Conservation (phyloP, 768 basidiomycete species). For the Goffeauzyma gilvescens region DNA sequence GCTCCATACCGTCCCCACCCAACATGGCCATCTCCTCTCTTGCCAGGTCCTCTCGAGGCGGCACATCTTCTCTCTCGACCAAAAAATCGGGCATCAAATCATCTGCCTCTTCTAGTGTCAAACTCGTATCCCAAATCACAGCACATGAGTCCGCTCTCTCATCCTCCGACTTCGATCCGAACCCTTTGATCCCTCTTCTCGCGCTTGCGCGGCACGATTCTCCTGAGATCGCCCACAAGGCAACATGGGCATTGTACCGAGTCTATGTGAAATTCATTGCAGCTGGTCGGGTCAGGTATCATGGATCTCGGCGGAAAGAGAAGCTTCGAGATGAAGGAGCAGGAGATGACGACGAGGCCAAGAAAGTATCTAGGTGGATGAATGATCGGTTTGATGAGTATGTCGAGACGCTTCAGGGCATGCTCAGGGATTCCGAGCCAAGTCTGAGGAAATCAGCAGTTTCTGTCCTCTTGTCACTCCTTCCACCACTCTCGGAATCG, state of each 20-base stretch:
- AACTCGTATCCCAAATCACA: constrained; percentile 30
- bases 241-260: constrained; percentile 63
- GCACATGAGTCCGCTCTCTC: constrained; percentile 40
- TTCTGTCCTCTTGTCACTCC: constrained; percentile 18
- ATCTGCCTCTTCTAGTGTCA: constrained; percentile 1
- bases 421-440: constrained; percentile 61
- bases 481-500: constrained; percentile 16
- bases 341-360: constrained; percentile 32
- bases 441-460: constrained; percentile 37
- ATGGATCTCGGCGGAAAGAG: constrained; percentile 6
- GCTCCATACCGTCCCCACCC: too few species aligned
- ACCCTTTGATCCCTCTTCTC: constrained; percentile 55
- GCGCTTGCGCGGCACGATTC: constrained; percentile 38
- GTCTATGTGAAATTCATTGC: constrained; percentile 49
- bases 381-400: constrained; percentile 55
- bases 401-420: constrained; percentile 46
- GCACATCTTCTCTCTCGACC: too few species aligned
- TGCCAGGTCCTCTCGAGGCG: background rate
- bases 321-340: background rate
- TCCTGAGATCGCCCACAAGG: constrained; percentile 48
- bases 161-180: constrained; percentile 45
- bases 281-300: constrained; percentile 39
- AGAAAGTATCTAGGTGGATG: constrained; percentile 46
- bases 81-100: background rate
- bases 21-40: constrained; percentile 4